Conservation (phyloP, 2,329 filamentous ascomycete genomes). For the Diaporthe batatas region DNA sequence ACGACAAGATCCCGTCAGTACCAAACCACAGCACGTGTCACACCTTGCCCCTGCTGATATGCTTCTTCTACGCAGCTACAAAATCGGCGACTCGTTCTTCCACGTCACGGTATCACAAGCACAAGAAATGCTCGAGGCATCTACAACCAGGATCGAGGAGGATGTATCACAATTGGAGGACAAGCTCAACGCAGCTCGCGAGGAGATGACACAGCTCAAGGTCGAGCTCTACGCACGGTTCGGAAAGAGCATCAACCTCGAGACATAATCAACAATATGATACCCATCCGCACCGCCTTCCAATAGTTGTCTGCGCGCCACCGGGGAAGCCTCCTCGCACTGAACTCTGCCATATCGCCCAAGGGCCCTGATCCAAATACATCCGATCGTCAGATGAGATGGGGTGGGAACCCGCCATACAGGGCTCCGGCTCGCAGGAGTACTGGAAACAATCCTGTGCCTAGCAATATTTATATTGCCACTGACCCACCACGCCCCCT, state of each 20-base stretch:
- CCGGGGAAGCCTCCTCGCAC: too few relatives aligned
- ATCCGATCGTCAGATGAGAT: too few relatives aligned
- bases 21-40: neutral
- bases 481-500: neutral
- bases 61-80: conserved; percentile 76
- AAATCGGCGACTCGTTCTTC: conserved; percentile 96
- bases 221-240: conserved; percentile 94
- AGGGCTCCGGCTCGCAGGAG: neutral
- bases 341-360: neutral
- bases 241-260: conserved; percentile 95
- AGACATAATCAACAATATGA: conserved; percentile 70
- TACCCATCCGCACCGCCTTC: neutral
- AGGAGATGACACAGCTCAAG: conserved; percentile 92
- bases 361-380: neutral
- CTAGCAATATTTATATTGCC: neutral
- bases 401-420: neutral
- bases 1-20: conserved; percentile 89
- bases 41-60: neutral
- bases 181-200: conserved; percentile 78
- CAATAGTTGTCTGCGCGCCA: too few relatives aligned
- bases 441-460: neutral
- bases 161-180: conserved; percentile 84
- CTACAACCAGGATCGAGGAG: conserved; percentile 79
- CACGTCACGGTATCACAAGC: conserved; percentile 86
- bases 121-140: conserved; percentile 82